Base-by-base conservation (phyloP, 2,329 filamentous ascomycete genomes). In the Monascus ruber region DNA sequence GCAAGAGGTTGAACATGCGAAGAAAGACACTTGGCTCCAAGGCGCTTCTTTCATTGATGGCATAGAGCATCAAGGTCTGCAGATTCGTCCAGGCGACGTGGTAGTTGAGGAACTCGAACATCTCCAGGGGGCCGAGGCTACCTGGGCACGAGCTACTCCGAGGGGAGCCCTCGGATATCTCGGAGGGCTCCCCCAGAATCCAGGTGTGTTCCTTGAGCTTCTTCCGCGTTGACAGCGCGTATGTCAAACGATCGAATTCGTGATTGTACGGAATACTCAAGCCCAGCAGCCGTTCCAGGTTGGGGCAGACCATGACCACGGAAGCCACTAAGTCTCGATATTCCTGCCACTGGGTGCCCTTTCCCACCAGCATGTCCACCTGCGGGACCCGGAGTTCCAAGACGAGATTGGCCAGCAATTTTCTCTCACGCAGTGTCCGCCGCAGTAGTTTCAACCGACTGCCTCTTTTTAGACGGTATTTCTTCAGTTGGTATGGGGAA, bases 291-390 rank as follows among this genome's bases (percentile, higher is more conserved):
- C 66, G 64, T 53, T 78, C 72, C 24, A 79, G 54, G 42, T 72
- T 74, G 5, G 74, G 73, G 47, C 73, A 78, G 2, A 69, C 67
- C 68, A 76, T 74, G 27, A 79, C 70, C 31, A 79, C 60, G 1
- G 73, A 75, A 5, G 72, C 71, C 11, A 77, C 55, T 11, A 71
- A 42, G 41, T 74, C 69, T 33, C 70, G 59, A 38, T 74, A 70
- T 36, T 71, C 68, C 48, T 71, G 63, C 50, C 63, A 64, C 42
- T 66, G 53, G 24, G 51, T 44, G 42, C 59, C 59, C 35, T 64
- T 65, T 29, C 53, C 51, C 42, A 64, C 51, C 5, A 61, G 43
- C 40, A 63, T 33, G 40, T 73, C 64, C 37, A 72, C 58, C 34
- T 72, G 68, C 2, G 71, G 64, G 7, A 77, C 64, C 31, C 72